Percentiles rank a stretch among this genome's conserved stretches.
Evolutionary conservation across 2,329 filamentous ascomycete genomes (phyloP).

Genomic region (Xylariomycetidae sp.): DNA sequence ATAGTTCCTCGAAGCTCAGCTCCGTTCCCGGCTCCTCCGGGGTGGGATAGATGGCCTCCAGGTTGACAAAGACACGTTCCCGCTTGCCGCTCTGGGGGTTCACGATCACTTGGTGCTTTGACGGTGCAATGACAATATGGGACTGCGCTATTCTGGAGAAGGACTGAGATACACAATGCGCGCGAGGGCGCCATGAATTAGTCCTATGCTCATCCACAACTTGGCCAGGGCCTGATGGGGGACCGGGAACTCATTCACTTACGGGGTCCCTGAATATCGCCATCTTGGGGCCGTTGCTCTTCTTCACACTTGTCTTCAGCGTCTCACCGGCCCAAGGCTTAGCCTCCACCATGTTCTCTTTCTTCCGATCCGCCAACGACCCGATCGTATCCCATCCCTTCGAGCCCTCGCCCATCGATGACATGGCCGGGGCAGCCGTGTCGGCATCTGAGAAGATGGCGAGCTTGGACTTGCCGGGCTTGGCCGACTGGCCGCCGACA

Average conservation of each 20-base stretch:
- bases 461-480: conserved; percentile 72
- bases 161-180: conserved; percentile 45
- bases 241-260: conserved; percentile 42
- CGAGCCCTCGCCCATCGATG: conserved; percentile 44
- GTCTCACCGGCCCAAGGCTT: conserved; percentile 92
- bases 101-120: conserved; percentile 69
- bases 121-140: conserved; percentile 62
- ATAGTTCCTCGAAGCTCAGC: conserved; percentile 85
- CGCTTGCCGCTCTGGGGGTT: conserved; percentile 78
- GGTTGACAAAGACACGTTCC: conserved; percentile 81
- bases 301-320: conserved; percentile 79
- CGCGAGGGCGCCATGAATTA: conserved; percentile 59
- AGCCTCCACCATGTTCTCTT: conserved; percentile 83
- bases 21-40: conserved; percentile 66
- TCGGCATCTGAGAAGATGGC: conserved; percentile 83
- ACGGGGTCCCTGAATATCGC: conserved; percentile 93
- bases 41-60: conserved; percentile 79
- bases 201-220: conserved; percentile 95
- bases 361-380: conserved; percentile 79
- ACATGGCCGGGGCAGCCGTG: conserved; percentile 50
- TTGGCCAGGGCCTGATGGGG: conserved; percentile 38
- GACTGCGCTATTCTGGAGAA: conserved; percentile 54
- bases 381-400: conserved; percentile 92
- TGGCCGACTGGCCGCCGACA: conserved; percentile 46
- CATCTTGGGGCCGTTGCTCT: conserved; percentile 72